Conservation (phyloP, 140 eudicot genomes). For the Oenanthe javanica region DNA sequence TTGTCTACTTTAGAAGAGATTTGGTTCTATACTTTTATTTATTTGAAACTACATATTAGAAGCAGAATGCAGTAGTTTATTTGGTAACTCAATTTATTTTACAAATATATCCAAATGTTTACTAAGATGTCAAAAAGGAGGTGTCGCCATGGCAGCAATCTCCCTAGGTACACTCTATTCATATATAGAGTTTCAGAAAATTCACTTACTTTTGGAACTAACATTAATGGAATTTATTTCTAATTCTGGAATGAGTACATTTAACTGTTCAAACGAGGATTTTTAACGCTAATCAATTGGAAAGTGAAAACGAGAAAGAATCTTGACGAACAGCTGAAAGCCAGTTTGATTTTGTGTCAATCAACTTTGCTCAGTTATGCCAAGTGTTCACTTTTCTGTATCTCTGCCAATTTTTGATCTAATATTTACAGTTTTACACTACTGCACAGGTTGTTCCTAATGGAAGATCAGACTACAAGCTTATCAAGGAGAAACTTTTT, state of each 20-base stretch:
- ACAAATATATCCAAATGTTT: background rate
- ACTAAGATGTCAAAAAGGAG: background rate
- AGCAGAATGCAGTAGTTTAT: background rate
- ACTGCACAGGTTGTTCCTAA: constrained; percentile 35
- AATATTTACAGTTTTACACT: background rate
- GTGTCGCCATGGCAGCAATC: background rate
- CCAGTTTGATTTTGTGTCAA: background rate
- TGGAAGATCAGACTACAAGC: constrained; percentile 22
- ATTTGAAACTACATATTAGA: background rate
- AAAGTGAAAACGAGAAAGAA: background rate
- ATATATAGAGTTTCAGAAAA: background rate
- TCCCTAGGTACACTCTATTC: background rate
- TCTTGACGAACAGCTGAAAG: background rate
- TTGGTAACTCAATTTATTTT: background rate
- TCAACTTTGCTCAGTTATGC: background rate
- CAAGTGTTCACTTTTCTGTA: background rate
- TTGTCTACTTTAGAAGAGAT: background rate
- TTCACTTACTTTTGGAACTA: background rate
- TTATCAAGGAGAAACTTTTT: constrained; percentile 24
- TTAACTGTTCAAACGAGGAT: background rate
- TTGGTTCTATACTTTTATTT: background rate
- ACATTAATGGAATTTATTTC: background rate
- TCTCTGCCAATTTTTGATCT: background rate
- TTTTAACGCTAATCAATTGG: background rate
- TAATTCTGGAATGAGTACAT: background rate